Evolutionary conservation across 768 basidiomycete species (phyloP).

Genomic region (Mycena vitilis): DNA sequence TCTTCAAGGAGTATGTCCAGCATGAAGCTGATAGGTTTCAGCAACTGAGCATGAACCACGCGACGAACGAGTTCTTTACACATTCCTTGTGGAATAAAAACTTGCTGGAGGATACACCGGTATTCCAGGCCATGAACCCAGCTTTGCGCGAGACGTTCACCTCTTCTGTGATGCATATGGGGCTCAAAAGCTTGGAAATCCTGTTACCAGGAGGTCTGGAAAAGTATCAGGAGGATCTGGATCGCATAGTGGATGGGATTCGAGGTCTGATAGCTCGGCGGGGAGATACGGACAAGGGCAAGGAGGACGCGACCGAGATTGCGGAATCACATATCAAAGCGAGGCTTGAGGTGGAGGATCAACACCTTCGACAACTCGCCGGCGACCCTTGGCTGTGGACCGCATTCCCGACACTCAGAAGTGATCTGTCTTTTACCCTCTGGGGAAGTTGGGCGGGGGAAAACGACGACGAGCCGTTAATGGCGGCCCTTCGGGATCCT

Average conservation of each 20-base stretch:
- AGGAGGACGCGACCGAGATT: no score
- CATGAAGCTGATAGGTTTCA: slow-evolving; percentile 21
- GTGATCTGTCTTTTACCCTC: slow-evolving; percentile 16
- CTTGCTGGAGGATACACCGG: background rate
- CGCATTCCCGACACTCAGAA: background rate
- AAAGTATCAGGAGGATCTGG: slow-evolving; percentile 19
- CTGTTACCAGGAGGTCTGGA: slow-evolving; percentile 20
- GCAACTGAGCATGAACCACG: slow-evolving; percentile 28
- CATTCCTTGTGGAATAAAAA: slow-evolving; percentile 6
- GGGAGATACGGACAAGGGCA: no score
- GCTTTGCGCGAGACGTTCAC: background rate
- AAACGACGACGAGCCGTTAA: background rate
- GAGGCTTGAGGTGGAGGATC: background rate
- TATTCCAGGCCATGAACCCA: background rate
- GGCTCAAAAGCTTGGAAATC: slow-evolving; percentile 23
- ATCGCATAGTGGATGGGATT: slow-evolving; percentile 15
- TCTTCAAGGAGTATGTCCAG: slow-evolving; percentile 22
- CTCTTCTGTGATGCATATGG: slow-evolving; percentile 25
- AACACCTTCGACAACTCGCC: background rate
- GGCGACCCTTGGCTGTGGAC: slow-evolving; percentile 26
- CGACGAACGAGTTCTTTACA: slow-evolving; percentile 1
- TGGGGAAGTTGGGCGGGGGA: slow-evolving; percentile 16
- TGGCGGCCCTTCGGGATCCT: slow-evolving; percentile 24
- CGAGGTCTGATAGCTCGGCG: no score
- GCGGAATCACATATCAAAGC: no score